A percentile compares a stretch with the other conserved stretches of the same genome.
phyloP scores from a whole-genome alignment of 306 rosid genomes.

The Dalbergia oliveri region DNA sequence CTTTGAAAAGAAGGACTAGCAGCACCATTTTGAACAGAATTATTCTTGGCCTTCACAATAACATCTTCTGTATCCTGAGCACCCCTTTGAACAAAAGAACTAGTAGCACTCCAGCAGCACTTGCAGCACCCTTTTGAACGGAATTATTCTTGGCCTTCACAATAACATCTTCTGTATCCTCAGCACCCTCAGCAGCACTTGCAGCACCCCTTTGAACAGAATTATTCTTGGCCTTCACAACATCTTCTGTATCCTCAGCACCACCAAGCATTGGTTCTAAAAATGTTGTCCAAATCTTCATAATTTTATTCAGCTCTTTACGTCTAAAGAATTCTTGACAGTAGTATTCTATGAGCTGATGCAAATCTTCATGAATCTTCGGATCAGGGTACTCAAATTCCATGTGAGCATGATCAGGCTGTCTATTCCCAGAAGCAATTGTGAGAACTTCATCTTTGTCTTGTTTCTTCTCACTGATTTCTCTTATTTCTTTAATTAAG shows the following conservation, averaged over 20 bases:
- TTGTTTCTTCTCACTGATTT: too few relatives aligned
- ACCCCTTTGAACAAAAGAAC: too few relatives aligned
- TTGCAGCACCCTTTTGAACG: constrained; percentile 1
- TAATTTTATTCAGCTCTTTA: constrained; percentile 72
- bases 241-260: constrained; percentile 75
- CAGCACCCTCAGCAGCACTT: constrained; percentile 59
- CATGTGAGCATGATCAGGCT: constrained; percentile 51
- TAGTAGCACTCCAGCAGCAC: constrained; percentile 57
- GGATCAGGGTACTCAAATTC: constrained; percentile 76
- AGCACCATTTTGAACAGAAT: too few relatives aligned
- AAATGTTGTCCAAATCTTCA: constrained; percentile 85
- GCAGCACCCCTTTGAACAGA: neutral
- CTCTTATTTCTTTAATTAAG: too few relatives aligned
- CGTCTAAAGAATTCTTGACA: constrained; percentile 80
- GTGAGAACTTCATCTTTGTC: too few relatives aligned
- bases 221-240: constrained; percentile 58
- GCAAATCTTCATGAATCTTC: constrained; percentile 77
- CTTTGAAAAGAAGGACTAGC: too few relatives aligned
- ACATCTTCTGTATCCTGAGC: too few relatives aligned
- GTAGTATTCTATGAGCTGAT: constrained; percentile 77
- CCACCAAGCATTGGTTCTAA: constrained; percentile 75
- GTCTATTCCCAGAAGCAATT: too few relatives aligned
- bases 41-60: too few relatives aligned
- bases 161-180: constrained; percentile 64
- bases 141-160: constrained; percentile 60